Base-by-base conservation (phyloP, 1,139 yeast species). In the Trichomonascaceae sp. region DNA sequence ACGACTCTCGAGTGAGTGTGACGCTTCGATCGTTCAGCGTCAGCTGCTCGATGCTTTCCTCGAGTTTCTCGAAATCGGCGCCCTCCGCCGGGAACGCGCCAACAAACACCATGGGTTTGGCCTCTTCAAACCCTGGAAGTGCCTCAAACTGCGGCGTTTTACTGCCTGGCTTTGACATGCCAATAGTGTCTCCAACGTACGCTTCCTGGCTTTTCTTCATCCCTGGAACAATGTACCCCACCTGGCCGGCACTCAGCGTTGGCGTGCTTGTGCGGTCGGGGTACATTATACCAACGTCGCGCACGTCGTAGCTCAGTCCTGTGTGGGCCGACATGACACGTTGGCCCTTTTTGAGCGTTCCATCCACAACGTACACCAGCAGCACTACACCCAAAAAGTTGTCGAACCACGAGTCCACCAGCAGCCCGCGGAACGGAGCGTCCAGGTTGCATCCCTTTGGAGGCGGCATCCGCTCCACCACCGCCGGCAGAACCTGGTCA, bases 1-100 rank as follows among this genome's bases (percentile, higher is more conserved):
- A 85, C 0, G 95, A 81, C 48, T 89, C 96, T 48, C 87, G 75
- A 47, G 81, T 87, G 34, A 89, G 64, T 0, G 89, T 75, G 2
- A 89, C 97, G 1, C 94, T 78, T 47, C 97, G 70, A 52, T 89
- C 98, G 51, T 89, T 89, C 39, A 89, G 64, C 1, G 87, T 93
- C 42, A 89, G 64, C 48, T 85, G 85, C 45, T 78, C 81, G 56
- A 89, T 75, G 53, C 85, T 81, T 47, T 89, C 97, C 49, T 89
- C 94, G 64, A 89, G 67, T 27, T 74, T 78, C 41, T 80, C 81
- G 54, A 87, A 89, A 47, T 87, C 95, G 1, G 79, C 71, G 3
- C 95, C 95, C 51, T 87, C 95, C 0, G 95, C 92, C 0, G 98
- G 98, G 48, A 85, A 89, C 0, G 98, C 98, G 5, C 98, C 98